These are phyloP conservation scores for Coemansia sp. DNA, from an alignment of 192 early-diverging fungal genomes.

Conservation along the genomic window DNA sequence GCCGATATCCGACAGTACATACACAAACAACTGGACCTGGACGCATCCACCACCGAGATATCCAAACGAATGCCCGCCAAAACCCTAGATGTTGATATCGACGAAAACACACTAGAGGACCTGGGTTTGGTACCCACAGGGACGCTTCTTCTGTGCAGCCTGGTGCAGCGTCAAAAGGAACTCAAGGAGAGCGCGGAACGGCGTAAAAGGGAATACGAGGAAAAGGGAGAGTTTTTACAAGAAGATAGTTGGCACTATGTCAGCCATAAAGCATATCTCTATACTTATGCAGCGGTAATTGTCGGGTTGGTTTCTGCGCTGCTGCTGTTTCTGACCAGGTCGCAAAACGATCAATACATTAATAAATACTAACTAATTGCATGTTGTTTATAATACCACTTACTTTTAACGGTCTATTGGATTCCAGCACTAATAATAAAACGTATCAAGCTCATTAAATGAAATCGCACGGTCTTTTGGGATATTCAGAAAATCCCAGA, in stretches of 20 bases:
- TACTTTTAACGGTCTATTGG: no score
- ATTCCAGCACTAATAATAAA: no score
- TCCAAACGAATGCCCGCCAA: conserved; percentile 8
- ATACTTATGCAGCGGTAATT: not conserved
- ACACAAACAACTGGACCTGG: conserved; percentile 5
- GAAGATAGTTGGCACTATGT: not conserved
- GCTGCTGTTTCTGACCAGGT: not conserved
- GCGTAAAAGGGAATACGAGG: not conserved
- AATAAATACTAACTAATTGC: no score
- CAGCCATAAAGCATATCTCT: not conserved
- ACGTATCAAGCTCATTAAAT: no score
- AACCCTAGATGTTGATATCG: conserved; percentile 4
- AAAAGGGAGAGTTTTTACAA: not conserved
- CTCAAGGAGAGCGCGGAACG: not conserved
- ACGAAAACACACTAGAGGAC: conserved; percentile 11
- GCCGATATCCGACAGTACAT: conserved; percentile 16
- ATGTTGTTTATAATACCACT: no score
- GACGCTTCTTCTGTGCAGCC: conserved; percentile 19
- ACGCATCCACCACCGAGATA: not conserved
- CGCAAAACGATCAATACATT: not conserved
- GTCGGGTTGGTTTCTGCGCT: not conserved
- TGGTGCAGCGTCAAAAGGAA: conserved; percentile 6
- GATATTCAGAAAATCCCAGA: no score
- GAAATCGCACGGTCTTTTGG: no score
- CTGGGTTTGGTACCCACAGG: conserved; percentile 35